Evolutionary conservation across 2,329 filamentous ascomycete species (phyloP).

Genomic region (Thermothelomyces thermophilus): DNA sequence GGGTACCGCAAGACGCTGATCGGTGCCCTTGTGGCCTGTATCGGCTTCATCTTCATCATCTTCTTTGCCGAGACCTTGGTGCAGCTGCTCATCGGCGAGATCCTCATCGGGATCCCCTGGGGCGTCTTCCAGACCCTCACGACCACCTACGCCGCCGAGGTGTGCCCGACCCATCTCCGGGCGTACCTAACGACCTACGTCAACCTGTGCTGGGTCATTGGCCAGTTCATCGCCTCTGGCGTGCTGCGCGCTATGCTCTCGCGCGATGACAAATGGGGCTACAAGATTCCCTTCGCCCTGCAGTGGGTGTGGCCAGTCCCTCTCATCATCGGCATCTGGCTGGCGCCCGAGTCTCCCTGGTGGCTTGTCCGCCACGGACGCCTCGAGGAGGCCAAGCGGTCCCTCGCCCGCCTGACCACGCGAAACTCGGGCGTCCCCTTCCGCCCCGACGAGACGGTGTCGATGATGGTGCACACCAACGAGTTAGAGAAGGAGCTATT

Average conservation of each 20-base stretch:
- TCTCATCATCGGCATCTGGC: constrained; percentile 12
- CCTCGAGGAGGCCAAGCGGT: constrained; percentile 4
- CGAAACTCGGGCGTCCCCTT: not conserved
- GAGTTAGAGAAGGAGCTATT: constrained; percentile 4
- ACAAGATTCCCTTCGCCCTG: constrained; percentile 24
- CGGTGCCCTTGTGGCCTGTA: constrained; percentile 1
- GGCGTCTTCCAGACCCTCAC: constrained; percentile 46
- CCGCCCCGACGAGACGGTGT: constrained; percentile 29
- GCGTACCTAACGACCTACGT: constrained; percentile 49
- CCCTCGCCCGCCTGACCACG: not conserved
- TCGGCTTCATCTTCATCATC: constrained; percentile 10
- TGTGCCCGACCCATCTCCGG: constrained; percentile 42
- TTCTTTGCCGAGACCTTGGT: constrained; percentile 8
- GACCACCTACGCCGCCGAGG: constrained; percentile 48
- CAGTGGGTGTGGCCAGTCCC: constrained; percentile 18
- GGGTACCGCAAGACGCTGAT: constrained; percentile 11
- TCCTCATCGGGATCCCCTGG: constrained; percentile 41
- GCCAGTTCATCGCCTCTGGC: constrained; percentile 41
- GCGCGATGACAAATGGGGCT: constrained; percentile 32
- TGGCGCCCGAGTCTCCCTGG: constrained; percentile 32
- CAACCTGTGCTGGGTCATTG: constrained; percentile 53
- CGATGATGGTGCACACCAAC: constrained; percentile 47
- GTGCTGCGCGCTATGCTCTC: constrained; percentile 35
- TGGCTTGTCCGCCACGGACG: constrained; percentile 33
- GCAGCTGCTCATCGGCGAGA: constrained; percentile 8